Percentiles rank a stretch among this genome's conserved stretches.
phyloP scores from a whole-genome alignment of 306 rosid genomes.

The Hippophae gyantsensis region DNA sequence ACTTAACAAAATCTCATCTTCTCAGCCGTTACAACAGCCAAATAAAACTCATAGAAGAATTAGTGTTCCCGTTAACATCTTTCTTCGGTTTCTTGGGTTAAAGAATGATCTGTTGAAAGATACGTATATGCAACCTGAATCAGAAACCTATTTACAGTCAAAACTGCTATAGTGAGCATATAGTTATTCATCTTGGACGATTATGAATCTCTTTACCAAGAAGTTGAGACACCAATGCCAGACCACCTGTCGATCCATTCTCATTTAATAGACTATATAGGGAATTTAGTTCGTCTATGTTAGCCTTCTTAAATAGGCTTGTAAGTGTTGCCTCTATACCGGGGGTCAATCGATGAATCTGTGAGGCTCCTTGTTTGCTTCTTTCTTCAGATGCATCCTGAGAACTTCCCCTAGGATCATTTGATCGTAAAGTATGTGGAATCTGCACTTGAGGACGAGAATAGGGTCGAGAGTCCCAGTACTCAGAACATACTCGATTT shows the following conservation, averaged over 20 bases:
- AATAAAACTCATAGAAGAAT: too few relatives aligned
- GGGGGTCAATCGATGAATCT: slow-evolving; percentile 16
- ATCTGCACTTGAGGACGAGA: slow-evolving; percentile 83
- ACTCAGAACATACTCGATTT: slow-evolving; percentile 65
- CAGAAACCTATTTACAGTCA: not conserved
- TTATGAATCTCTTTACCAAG: slow-evolving; percentile 58
- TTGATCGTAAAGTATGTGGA: slow-evolving; percentile 45
- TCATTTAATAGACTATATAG: slow-evolving; percentile 53
- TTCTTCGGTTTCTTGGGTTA: not conserved
- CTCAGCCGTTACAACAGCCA: too few relatives aligned
- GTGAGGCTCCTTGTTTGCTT: slow-evolving; percentile 22
- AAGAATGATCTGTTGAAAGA: slow-evolving; percentile 8
- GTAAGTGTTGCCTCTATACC: slow-evolving; percentile 32
- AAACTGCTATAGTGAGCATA: slow-evolving; percentile 17
- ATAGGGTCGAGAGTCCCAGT: slow-evolving; percentile 94
- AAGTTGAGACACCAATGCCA: slow-evolving; percentile 38
- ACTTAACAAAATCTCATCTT: too few relatives aligned
- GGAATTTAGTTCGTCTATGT: slow-evolving; percentile 59
- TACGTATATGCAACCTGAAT: slow-evolving; percentile 21
- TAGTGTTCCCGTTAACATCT: too few relatives aligned
- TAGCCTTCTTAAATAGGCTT: slow-evolving; percentile 58
- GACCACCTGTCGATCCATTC: slow-evolving; percentile 35
- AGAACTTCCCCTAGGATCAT: slow-evolving; percentile 24
- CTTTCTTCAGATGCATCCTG: slow-evolving; percentile 4
- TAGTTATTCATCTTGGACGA: slow-evolving; percentile 38